phyloP scores from a whole-genome alignment of 768 basidiomycete species.

The Strobilomyces echinocephalus region DNA sequence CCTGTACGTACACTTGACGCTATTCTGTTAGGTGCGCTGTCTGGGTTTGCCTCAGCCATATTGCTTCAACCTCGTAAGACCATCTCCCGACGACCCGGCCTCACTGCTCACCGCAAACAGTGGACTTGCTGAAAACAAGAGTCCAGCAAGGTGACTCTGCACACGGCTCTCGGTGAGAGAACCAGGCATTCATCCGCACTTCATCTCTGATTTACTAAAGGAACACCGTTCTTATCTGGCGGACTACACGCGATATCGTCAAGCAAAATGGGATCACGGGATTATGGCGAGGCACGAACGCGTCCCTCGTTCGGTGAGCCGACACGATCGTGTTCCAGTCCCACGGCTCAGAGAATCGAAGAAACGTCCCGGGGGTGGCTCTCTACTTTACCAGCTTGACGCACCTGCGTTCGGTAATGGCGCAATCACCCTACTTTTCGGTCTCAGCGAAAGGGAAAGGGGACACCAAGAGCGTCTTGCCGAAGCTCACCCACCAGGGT shows the following conservation, averaged over 20 bases:
- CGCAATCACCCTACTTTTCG: slow-evolving; percentile 68
- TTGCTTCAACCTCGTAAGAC: slow-evolving; percentile 68
- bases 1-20: neutral
- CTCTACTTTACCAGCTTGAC: slow-evolving; percentile 87
- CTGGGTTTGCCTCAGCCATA: slow-evolving; percentile 72
- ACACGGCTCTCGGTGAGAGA: slow-evolving; percentile 34
- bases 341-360: slow-evolving; percentile 27
- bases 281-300: slow-evolving; percentile 84
- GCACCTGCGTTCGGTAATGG: slow-evolving; percentile 73
- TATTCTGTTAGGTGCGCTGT: slow-evolving; percentile 55
- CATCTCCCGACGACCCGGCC: neutral
- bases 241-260: slow-evolving; percentile 54
- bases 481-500: slow-evolving; percentile 67
- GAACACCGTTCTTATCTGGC: slow-evolving; percentile 41
- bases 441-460: slow-evolving; percentile 17
- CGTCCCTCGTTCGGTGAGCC: slow-evolving; percentile 67
- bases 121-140: slow-evolving; percentile 91
- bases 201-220: slow-evolving; percentile 15
- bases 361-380: slow-evolving; percentile 91
- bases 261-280: slow-evolving; percentile 59
- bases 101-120: slow-evolving; percentile 32
- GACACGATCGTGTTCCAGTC: neutral
- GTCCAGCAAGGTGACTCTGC: slow-evolving; percentile 73
- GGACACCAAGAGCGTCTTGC: slow-evolving; percentile 50
- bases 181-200: neutral